These are phyloP conservation scores for Syzygium aqueum DNA, from an alignment of 345 rosid species.

Conservation along the genomic window DNA sequence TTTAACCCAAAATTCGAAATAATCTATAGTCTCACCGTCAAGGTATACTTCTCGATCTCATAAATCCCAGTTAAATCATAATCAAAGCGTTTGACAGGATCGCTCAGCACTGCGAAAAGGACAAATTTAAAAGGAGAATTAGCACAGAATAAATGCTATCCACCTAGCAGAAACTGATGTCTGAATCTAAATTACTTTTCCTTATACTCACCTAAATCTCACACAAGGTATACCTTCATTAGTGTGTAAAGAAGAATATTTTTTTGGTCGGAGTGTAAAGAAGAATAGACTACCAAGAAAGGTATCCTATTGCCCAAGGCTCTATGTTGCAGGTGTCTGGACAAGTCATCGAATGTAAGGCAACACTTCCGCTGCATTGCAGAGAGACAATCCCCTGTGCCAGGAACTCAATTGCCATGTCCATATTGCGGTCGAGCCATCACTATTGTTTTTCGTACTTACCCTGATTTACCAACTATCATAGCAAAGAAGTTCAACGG, in stretches of 20 bases:
- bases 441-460: neutral
- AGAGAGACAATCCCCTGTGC: neutral
- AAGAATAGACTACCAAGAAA: neutral
- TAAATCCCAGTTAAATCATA: slow-evolving; percentile 72
- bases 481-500: neutral
- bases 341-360: neutral
- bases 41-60: slow-evolving; percentile 69
- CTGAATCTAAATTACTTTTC: neutral
- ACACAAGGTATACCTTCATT: neutral
- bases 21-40: slow-evolving; percentile 42
- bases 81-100: slow-evolving; percentile 65
- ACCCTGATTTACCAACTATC: neutral
- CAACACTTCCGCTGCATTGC: neutral
- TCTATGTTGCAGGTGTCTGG: neutral
- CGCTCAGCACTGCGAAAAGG: slow-evolving; percentile 50
- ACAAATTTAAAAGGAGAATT: neutral
- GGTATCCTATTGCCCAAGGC: neutral
- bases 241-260: neutral
- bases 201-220: neutral
- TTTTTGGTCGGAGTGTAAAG: neutral
- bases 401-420: neutral
- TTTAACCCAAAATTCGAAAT: neutral
- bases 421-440: neutral
- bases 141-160: neutral
- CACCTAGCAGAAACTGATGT: neutral